Percentiles rank a stretch among this genome's conserved stretches.
Conservation (phyloP, 2,329 filamentous ascomycete species). For the Coleophoma cylindrospora region DNA sequence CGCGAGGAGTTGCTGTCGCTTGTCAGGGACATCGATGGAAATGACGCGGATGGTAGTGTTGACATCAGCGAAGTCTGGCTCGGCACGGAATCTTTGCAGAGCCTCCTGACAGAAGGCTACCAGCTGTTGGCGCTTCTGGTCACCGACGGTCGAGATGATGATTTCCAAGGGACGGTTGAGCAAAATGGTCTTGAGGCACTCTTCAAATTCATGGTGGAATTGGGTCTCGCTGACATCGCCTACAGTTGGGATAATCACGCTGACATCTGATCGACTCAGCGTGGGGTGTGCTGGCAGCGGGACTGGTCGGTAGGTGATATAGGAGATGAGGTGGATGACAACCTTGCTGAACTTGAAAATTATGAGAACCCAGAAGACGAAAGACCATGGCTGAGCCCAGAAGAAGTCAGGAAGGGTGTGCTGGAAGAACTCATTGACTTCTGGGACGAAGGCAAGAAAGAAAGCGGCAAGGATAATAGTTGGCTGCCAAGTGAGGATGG, state of each 20-base stretch:
- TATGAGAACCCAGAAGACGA: constrained; percentile 3
- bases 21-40: constrained; percentile 1
- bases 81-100: neutral
- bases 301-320: constrained; percentile 1
- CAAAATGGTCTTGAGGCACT: constrained; percentile 6
- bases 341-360: constrained; percentile 16
- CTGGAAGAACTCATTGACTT: neutral
- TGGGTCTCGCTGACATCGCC: constrained; percentile 1
- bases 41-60: neutral
- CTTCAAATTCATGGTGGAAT: constrained; percentile 7
- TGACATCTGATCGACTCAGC: constrained; percentile 11
- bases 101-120: neutral
- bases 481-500: neutral
- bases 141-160: constrained; percentile 12
- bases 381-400: neutral
- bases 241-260: constrained; percentile 16
- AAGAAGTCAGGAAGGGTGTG: neutral
- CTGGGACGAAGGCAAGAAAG: neutral
- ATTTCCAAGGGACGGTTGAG: constrained; percentile 9
- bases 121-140: neutral
- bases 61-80: neutral
- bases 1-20: constrained; percentile 7
- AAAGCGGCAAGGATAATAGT: neutral
- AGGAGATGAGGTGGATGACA: constrained; percentile 13
- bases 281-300: constrained; percentile 1